Base-by-base conservation (phyloP, 176 grass and related monocot species). In the Carex pumila region DNA sequence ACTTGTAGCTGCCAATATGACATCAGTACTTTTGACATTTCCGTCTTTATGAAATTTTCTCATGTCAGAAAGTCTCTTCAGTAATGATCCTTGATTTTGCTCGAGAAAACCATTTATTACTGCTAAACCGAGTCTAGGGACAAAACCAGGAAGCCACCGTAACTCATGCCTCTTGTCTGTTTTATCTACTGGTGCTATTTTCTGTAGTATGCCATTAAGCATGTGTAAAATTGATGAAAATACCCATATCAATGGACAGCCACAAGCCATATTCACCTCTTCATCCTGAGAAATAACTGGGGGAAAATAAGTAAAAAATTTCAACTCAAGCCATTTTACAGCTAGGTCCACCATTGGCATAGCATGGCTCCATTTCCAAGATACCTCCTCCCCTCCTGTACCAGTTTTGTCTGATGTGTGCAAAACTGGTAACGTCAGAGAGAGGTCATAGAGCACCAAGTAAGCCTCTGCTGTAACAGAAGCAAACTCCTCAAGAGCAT, bases 211-310 rank as follows among this genome's bases (percentile, higher is more conserved):
- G 55, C 86, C 85, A 90, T 90, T 88, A 85, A 99, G 78, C 96
- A 99, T 93, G 88, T 83, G 75, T 53, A 99, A 61, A 43, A 94
- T 85, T 81, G 93, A 91, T 72, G 96, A 89, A 95, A 99, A 89
- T 71, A 94, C 93, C 86, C 89, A 91, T 74, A 95, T 49, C 66
- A 92, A 73, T 65, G 81, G 85, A 62, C 84, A 85, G 55, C 43
- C 25, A 83, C n/a, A 55, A 59, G 59, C 72, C 78, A 30, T 21
- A 52, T 82, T 61, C 4, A 30, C 25, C 12, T 29, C 80, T 54
- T 82, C n/a, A 82, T 62, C 80, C 41, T 84, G 87, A 83, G 65
- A 49, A 30, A 85, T 34, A 81, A 74, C 61, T 37, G 73, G 86
- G 80, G 60, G 45, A 31, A 85, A 32, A 66, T 79, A 86, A 61